These are phyloP conservation scores for Dacryopinax spathularia DNA, from an alignment of 768 basidiomycete species.

Conservation along the genomic window DNA sequence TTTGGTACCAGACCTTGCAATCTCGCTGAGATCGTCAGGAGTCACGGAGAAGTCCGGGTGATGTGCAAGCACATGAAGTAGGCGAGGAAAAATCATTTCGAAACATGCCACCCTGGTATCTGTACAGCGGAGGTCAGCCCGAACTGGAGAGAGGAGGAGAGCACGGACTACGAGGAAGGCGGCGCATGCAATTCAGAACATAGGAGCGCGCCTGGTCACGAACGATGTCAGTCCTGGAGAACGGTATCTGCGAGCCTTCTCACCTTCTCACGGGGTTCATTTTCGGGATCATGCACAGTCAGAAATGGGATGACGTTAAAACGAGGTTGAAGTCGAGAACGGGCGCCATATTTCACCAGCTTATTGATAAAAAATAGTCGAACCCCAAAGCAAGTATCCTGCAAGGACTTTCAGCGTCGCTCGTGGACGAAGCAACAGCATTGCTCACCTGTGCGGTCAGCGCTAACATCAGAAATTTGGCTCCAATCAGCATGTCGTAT, in stretches of 20 bases:
- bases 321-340: conserved; percentile 47
- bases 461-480: conserved; percentile 53
- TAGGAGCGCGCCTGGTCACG: conserved; percentile 12
- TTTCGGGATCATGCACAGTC: conserved; percentile 80
- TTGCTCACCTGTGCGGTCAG: conserved; percentile 57
- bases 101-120: conserved; percentile 49
- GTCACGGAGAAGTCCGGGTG: conserved; percentile 74
- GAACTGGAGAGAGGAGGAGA: not conserved
- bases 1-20: conserved; percentile 51
- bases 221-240: not conserved
- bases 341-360: conserved; percentile 46
- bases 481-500: conserved; percentile 44
- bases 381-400: conserved; percentile 85
- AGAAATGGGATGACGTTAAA: conserved; percentile 81
- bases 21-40: conserved; percentile 55
- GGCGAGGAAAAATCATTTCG: conserved; percentile 70
- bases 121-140: conserved; percentile 15
- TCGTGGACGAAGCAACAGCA: not conserved
- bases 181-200: conserved; percentile 6
- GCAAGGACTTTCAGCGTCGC: conserved; percentile 4
- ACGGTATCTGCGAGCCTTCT: conserved; percentile 13
- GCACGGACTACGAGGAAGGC: conserved; percentile 11
- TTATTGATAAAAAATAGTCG: conserved; percentile 67
- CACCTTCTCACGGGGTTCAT: conserved; percentile 57
- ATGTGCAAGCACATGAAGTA: conserved; percentile 79